Conservation (phyloP, 805 yeast species). For the Lipomyces orientalis region DNA sequence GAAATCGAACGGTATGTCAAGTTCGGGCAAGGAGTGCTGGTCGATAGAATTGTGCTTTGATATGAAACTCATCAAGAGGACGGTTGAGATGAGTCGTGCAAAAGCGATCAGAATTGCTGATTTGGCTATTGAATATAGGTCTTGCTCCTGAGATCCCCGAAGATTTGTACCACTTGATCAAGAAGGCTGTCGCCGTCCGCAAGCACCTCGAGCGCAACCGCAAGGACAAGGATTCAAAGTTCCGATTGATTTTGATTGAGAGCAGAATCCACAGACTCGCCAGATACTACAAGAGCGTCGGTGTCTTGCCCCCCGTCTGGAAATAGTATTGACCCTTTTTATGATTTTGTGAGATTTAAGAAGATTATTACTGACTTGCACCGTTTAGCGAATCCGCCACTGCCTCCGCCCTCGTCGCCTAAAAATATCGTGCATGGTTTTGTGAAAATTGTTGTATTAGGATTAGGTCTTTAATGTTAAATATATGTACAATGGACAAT, state of each 20-base stretch:
- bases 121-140: conserved; percentile 36
- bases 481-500: conserved; percentile 2
- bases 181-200: conserved; percentile 99
- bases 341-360: not conserved
- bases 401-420: conserved; percentile 99
- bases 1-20: conserved; percentile 85
- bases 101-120: not conserved
- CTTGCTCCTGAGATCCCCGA: conserved; percentile 99
- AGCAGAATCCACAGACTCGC: conserved; percentile 99
- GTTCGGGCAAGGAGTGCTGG: not conserved
- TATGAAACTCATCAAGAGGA: not conserved
- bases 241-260: conserved; percentile 99
- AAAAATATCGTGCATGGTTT: conserved; percentile 45
- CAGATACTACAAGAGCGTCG: conserved; percentile 99
- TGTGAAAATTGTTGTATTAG: conserved; percentile 5
- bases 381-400: conserved; percentile 90
- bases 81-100: not conserved
- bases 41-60: not conserved
- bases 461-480: conserved; percentile 3
- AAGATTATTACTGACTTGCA: conserved; percentile 9
- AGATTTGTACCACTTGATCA: conserved; percentile 98
- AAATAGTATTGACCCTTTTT: conserved; percentile 57
- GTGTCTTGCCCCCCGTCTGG: conserved; percentile 99
- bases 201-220: conserved; percentile 99
- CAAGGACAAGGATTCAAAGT: conserved; percentile 99